Evolutionary conservation across 305 asterid genomes (phyloP).

Genomic region (Petunia hybrid): DNA sequence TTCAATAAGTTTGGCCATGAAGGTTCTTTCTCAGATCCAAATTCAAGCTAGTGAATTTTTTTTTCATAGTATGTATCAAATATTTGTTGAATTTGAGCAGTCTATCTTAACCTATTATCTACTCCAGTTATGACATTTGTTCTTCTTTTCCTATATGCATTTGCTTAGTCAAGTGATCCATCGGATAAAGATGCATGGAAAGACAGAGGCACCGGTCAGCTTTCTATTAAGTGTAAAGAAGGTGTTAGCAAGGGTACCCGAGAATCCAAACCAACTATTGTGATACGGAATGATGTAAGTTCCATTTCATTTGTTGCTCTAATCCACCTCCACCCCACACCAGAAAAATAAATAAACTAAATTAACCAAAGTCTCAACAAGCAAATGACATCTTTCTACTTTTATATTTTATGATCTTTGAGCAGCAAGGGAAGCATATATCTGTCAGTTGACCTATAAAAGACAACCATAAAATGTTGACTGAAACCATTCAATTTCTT

Average conservation of each 20-base stretch:
- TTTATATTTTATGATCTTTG: not conserved
- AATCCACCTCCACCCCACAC: not conserved
- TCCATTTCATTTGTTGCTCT: not conserved
- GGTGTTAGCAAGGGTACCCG: constrained; percentile 79
- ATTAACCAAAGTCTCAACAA: not conserved
- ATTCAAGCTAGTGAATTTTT: constrained; percentile 3
- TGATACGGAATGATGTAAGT: constrained; percentile 92
- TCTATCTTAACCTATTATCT: not conserved
- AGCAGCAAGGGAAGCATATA: not conserved
- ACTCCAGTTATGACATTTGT: constrained; percentile 14
- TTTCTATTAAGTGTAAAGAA: constrained; percentile 88
- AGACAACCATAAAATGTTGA: not conserved
- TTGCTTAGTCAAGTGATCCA: constrained; percentile 72
- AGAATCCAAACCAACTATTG: constrained; percentile 88
- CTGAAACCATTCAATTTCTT: constrained; percentile 8
- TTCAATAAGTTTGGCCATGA: constrained; percentile 19
- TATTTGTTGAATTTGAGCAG: constrained; percentile 23
- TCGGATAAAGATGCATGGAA: constrained; percentile 84
- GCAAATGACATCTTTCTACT: constrained; percentile 7
- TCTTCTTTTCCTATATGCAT: constrained; percentile 42
- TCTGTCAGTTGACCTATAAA: constrained; percentile 10
- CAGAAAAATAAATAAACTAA: not conserved
- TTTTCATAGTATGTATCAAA: not conserved
- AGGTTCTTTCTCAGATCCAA: constrained; percentile 4
- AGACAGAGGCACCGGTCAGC: constrained; percentile 91